Conservation (phyloP, 192 early-diverging fungal species). For the Umbelopsis ramanniana region DNA sequence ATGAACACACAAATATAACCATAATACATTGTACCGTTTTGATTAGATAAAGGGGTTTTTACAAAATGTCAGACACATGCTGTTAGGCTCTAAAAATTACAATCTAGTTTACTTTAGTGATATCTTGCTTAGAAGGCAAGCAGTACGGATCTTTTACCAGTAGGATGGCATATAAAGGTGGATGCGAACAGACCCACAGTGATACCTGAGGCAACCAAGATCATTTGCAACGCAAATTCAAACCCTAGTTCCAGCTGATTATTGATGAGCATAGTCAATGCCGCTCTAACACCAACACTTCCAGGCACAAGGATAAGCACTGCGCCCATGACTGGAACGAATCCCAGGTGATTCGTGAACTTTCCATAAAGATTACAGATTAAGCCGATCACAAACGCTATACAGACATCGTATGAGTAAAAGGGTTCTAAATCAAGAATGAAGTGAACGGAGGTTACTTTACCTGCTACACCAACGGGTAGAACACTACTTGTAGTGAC, state of each 20-base stretch:
- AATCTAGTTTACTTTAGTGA: neutral
- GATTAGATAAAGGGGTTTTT: neutral
- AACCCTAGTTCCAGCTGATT: conserved; percentile 38
- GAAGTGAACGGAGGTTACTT: neutral
- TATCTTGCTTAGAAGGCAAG: conserved; percentile 39
- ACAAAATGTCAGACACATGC: neutral
- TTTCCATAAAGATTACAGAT: conserved; percentile 45
- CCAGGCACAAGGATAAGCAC: conserved; percentile 48
- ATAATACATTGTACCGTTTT: neutral
- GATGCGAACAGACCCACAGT: conserved; percentile 46
- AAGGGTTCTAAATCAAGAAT: neutral
- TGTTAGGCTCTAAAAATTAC: neutral
- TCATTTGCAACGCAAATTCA: conserved; percentile 46
- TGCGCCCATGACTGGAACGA: conserved; percentile 46
- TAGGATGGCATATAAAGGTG: conserved; percentile 40
- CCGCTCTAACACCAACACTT: conserved; percentile 42
- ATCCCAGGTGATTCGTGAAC: conserved; percentile 41
- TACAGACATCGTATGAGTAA: neutral
- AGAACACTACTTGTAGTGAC: conserved; percentile 33
- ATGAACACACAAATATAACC: neutral
- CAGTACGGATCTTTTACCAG: conserved; percentile 42
- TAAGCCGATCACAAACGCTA: conserved; percentile 44
- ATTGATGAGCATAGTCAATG: conserved; percentile 41
- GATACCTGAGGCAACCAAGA: conserved; percentile 40
- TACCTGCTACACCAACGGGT: conserved; percentile 23